Conservation (phyloP, 495 filamentous ascomycete species). For the Hypoxylon fuscum region DNA sequence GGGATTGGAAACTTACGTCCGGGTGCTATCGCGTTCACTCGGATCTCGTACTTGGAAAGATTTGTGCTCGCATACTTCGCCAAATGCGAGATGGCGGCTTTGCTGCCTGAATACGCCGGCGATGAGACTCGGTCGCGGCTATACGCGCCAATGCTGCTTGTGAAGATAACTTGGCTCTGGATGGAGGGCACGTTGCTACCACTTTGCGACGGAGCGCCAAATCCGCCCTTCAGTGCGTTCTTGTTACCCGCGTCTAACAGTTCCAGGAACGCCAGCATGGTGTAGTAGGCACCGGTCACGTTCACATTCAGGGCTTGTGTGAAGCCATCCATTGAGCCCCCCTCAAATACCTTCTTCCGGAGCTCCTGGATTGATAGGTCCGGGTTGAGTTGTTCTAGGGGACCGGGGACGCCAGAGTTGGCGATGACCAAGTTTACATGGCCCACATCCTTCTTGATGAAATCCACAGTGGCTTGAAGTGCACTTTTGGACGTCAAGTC, state of each 20-base stretch:
- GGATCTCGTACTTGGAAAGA: slow-evolving; percentile 59
- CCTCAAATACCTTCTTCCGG: slow-evolving; percentile 54
- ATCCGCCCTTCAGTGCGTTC: slow-evolving; percentile 50
- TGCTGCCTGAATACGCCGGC: slow-evolving; percentile 63
- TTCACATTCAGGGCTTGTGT: slow-evolving; percentile 60
- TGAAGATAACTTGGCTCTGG: slow-evolving; percentile 65
- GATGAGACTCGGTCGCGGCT: slow-evolving; percentile 53
- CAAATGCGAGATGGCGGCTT: slow-evolving; percentile 62
- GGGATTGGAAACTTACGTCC: slow-evolving; percentile 55
- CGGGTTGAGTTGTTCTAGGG: slow-evolving; percentile 48
- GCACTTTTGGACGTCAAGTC: slow-evolving; percentile 67
- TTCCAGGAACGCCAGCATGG: slow-evolving; percentile 63
- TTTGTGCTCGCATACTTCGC: slow-evolving; percentile 62
- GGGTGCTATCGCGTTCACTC: slow-evolving; percentile 65
- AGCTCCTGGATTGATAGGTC: slow-evolving; percentile 52
- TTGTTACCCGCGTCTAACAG: slow-evolving; percentile 70
- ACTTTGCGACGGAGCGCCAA: slow-evolving; percentile 34
- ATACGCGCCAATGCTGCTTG: slow-evolving; percentile 62
- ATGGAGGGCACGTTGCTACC: slow-evolving; percentile 50
- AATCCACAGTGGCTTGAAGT: slow-evolving; percentile 57
- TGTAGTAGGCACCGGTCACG: slow-evolving; percentile 61
- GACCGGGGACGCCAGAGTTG: slow-evolving; percentile 65
- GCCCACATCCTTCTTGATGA: slow-evolving; percentile 56
- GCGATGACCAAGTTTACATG: slow-evolving; percentile 67
- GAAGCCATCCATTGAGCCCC: slow-evolving; percentile 58